These are phyloP conservation scores for Phytophthora sp. DNA, from an alignment of 352 stramenopile species.

Conservation along the genomic window DNA sequence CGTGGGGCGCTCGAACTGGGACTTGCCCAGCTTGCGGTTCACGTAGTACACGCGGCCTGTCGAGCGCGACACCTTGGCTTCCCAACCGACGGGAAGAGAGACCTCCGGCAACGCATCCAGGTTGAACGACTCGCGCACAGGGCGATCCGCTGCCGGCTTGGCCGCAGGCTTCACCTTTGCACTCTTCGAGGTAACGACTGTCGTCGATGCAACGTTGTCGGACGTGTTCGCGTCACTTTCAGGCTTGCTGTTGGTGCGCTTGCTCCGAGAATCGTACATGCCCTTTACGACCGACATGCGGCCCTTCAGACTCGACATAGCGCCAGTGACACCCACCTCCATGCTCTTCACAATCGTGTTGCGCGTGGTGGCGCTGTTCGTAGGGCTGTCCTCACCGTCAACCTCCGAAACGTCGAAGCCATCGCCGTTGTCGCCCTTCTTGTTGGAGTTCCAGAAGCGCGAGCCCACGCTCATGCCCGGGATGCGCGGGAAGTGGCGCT, in stretches of 20 bases:
- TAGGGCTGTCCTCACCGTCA: constrained; percentile 50
- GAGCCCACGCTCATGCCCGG: constrained; percentile 72
- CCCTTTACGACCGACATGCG: constrained; percentile 81
- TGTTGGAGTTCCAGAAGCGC: constrained; percentile 69
- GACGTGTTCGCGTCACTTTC: constrained; percentile 36
- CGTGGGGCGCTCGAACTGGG: constrained; percentile 85
- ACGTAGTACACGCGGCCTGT: constrained; percentile 90
- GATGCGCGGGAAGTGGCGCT: constrained; percentile 71
- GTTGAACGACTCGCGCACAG: constrained; percentile 86
- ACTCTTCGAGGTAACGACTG: constrained; percentile 32
- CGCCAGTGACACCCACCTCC: constrained; percentile 68
- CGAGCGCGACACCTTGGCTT: constrained; percentile 87
- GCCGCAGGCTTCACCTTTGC: constrained; percentile 45
- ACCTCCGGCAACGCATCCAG: constrained; percentile 83
- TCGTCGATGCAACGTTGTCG: constrained; percentile 31
- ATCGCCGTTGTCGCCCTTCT: constrained; percentile 60
- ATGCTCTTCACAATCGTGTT: constrained; percentile 84
- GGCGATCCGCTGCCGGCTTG: constrained; percentile 39
- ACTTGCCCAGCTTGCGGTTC: constrained; percentile 88
- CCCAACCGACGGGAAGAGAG: constrained; percentile 81
- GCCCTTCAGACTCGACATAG: constrained; percentile 84
- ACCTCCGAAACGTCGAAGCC: constrained; percentile 53
- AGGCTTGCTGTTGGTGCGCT: constrained; percentile 68
- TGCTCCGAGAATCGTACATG: constrained; percentile 71
- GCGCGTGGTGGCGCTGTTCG: constrained; percentile 56